Evolutionary conservation across 2,329 filamentous ascomycete species (phyloP), one percentile per base, ranked within the genome.

Genomic region (Aspergillaceae sp.): DNA sequence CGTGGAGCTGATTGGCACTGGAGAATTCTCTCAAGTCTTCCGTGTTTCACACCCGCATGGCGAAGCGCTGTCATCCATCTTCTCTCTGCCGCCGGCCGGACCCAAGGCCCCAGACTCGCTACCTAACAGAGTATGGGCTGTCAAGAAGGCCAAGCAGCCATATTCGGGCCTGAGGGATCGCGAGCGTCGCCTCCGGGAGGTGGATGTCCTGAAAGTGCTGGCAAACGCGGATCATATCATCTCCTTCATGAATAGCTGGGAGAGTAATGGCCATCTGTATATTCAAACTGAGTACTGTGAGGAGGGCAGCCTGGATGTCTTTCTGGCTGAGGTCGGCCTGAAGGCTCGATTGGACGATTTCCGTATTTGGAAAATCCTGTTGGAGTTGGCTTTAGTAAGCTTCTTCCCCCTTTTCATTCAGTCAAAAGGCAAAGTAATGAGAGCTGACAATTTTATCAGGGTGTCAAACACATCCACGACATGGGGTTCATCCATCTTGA

Each of bases 221-320:
- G 80, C 79, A 43, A 81, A 86, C 48, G 83, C 84, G 46, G 88
- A 94, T 59, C 90, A 98, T 65, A 79, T 97, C 44, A 75, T 98
- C 44, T 82, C 86, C 51, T 86, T 91, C 55, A 75, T 89, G 45
- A 83, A 94, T 57, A 84, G 83, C 62, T 98, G 92, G 92, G 91
- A 96, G 67, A 77, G 85, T 49, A 81, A 87, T 55, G 79, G 79
- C 47, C 83, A 91, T 61, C 78, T 98, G 7, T 98, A 96, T 70
- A 97, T 98, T 50, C 91, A 97, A 71, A 97, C 91, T 0, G 92
- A 98, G 62, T 97, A 84, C 63, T 98, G 92, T 60, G 90, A 96
- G 63, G 88, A 95, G 63, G 92, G 92, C 10, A 94, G 87, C 50
- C 73, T 98, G 38, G 86, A 94, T 62, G 77, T 82, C 10, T 98